Evolutionary conservation across 2,329 filamentous ascomycete species (phyloP), one percentile per base, ranked within the genome.

Genomic region (Biscogniauxia mediterranea): DNA sequence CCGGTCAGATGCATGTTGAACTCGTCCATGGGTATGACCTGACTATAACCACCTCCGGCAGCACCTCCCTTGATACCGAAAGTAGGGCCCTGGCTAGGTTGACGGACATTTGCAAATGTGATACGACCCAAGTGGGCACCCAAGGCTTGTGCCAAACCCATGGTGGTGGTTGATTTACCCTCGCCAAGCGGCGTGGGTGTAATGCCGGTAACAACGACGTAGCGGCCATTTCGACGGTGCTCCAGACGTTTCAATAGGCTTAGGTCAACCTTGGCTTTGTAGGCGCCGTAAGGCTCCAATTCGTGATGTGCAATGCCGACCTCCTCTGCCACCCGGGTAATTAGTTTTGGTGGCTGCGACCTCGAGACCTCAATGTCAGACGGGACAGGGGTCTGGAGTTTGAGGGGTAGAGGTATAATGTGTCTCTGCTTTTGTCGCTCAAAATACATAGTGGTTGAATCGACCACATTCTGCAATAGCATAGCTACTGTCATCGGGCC

Each of bases 21-120:
- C 77, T 99, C 95, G 71, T 99, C 95, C 95, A 99, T 99, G 61
- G 95, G 95, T 71, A 99, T 98, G 73, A 99, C 95, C 77, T 99
- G 95, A 76, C 92, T 97, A 85, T 98, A 99, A 49, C 95, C 95
- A 76, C 95, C 95, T 71, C 95, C 95, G 60, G 95, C 95, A 62
- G 95, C 95, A 71, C 95, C 95, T 65, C 95, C 95, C 83, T 99
- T 99, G 84, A 99, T 98, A 72, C 95, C 95, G 75, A 99, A 99
- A 0, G 95, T 99, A 59, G 95, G 95, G 4, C 95, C 95, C 80
- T 98, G 95, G 71, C 92, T 97, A 56, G 95, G 95, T 76, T 99
- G 95, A 63, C 95, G 88, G 56, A 99, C 95, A 75, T 99, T 98
- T 77, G 95, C 95, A 76, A 99, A 98, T 2, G 90, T 91, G 68